Base-by-base conservation (phyloP, 2,329 filamentous ascomycete species). In the Drechslera avenae region DNA sequence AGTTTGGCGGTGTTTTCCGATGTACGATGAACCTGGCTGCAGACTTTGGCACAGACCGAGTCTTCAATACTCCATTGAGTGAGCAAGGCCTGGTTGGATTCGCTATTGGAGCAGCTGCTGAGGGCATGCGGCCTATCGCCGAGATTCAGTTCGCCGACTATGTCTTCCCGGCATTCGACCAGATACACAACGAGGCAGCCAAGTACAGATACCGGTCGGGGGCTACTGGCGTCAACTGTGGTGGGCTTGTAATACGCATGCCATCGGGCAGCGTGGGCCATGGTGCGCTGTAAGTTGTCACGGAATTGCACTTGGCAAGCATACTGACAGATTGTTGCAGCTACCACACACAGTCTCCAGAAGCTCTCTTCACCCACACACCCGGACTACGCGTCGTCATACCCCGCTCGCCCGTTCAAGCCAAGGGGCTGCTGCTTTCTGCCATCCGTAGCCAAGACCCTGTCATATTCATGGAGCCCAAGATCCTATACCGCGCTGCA, bases 131-230 rank as follows among this genome's bases (percentile, higher is more conserved):
- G 50, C 91, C 94, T 0, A 84, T 97, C 18, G 93, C 93, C 0
- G 94, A 99, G 78, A 91, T 97, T 47, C 92, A 97, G 72, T 97
- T 97, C 68, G 92, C 92, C 52, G 92, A 97, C 71, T 97, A 97
- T 71, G 86, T 96, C 46, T 96, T 87, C 71, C 92, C 92, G 2
- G 91, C 92, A 0, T 96, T 96, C 66, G 91, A 97, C 68, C 91
- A 97, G 77, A 83, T 97, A 26, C 91, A 96, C 67, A 96, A 96
- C 66, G 91, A 97, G 75, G 91, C 90, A 0, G 90, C 91, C 54
- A 96, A 96, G 75, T 88, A 89, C 67, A 82, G 92, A 48, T 97
- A 91, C 73, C 82, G 91, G 40, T 83, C 86, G 60, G 86, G 86
- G 10, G 72, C 62, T 2, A 86, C 81, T 0, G 69, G 69, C 5